Conservation (phyloP, 73 alveolate genomes). For the Blepharisma japonicum region DNA sequence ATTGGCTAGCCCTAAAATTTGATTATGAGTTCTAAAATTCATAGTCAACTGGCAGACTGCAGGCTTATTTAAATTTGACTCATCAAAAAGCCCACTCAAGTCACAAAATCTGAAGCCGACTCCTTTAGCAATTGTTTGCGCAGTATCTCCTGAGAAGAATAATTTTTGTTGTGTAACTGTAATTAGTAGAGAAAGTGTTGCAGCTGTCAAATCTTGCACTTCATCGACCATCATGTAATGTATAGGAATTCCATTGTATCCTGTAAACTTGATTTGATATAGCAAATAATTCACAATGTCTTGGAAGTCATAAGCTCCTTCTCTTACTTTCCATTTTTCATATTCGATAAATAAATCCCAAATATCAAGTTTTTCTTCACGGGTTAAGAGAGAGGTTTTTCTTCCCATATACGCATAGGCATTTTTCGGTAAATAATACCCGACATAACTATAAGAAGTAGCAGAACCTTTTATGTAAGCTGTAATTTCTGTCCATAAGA, state of each 20-base stretch:
- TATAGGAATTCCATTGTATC: slow-evolving; percentile 34
- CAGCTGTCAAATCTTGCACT: slow-evolving; percentile 72
- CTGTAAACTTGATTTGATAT: slow-evolving; percentile 13
- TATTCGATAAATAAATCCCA: slow-evolving; percentile 55
- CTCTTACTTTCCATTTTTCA: slow-evolving; percentile 66
- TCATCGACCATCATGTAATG: slow-evolving; percentile 76
- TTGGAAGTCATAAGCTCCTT: slow-evolving; percentile 64
- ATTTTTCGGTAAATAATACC: slow-evolving; percentile 9
- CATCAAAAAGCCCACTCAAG: slow-evolving; percentile 48
- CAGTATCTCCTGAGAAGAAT: slow-evolving; percentile 82
- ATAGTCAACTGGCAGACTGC: slow-evolving; percentile 53
- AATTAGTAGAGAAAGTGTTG: slow-evolving; percentile 43
- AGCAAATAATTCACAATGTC: slow-evolving; percentile 65
- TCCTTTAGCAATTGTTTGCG: slow-evolving; percentile 83
- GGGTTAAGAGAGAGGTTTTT: slow-evolving; percentile 40
- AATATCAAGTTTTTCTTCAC: slow-evolving; percentile 35
- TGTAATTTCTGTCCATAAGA: slow-evolving; percentile 75
- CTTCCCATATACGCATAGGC: slow-evolving; percentile 12
- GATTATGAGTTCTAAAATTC: slow-evolving; percentile 46
- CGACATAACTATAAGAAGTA: neutral
- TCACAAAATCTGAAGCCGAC: slow-evolving; percentile 72
- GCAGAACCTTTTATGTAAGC: slow-evolving; percentile 68
- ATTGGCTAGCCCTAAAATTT: slow-evolving; percentile 38
- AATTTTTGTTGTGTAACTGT: slow-evolving; percentile 40
- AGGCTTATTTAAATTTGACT: slow-evolving; percentile 28